These are phyloP conservation scores for Naumovozyma dairenensis DNA, from an alignment of 805 yeast species.

Conservation along the genomic window DNA sequence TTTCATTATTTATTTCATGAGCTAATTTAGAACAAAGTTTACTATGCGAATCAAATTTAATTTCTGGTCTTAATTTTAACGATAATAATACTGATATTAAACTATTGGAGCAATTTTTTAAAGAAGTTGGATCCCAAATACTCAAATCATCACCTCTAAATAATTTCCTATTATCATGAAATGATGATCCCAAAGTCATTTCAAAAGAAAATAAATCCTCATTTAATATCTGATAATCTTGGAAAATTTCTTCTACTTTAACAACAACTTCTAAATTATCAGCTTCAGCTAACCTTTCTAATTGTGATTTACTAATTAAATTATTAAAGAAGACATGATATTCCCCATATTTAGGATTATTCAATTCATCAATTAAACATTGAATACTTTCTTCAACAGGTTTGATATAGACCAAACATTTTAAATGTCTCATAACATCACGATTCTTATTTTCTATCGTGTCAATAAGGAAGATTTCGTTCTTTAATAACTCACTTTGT, in stretches of 20 bases:
- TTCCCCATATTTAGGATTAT: constrained; percentile 66
- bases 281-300: constrained; percentile 82
- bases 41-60: constrained; percentile 68
- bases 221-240: constrained; percentile 71
- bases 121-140: constrained; percentile 21
- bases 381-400: constrained; percentile 61
- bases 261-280: constrained; percentile 78
- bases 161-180: constrained; percentile 21
- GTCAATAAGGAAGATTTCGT: constrained; percentile 80
- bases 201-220: constrained; percentile 51
- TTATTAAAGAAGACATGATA: constrained; percentile 77
- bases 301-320: constrained; percentile 58
- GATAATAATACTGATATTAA: constrained; percentile 38
- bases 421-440: constrained; percentile 67
- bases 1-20: constrained; percentile 48
- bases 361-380: constrained; percentile 53
- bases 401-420: constrained; percentile 68
- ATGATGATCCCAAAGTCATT: constrained; percentile 14
- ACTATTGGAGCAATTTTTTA: constrained; percentile 18
- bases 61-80: constrained; percentile 65
- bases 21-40: constrained; percentile 57
- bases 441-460: constrained; percentile 50
- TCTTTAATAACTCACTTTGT: constrained; percentile 70
- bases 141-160: not conserved
- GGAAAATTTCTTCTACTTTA: constrained; percentile 73